These are phyloP conservation scores for Stipa capillata DNA, from an alignment of 176 grass and related monocot species.

Conservation along the genomic window DNA sequence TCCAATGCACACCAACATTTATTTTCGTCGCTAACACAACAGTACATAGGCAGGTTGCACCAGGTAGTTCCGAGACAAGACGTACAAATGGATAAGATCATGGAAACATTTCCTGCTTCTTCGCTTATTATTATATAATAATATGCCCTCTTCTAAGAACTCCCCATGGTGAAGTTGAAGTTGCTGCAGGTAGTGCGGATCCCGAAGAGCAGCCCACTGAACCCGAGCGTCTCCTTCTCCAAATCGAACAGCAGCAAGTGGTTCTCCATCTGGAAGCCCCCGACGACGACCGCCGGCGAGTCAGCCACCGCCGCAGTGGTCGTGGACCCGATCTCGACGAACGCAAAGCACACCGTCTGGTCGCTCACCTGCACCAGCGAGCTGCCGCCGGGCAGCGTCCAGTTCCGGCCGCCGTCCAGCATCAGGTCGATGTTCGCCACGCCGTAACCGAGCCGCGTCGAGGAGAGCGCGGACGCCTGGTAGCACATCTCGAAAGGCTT, in stretches of 20 bases:
- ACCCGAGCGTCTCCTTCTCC: slow-evolving; percentile 13
- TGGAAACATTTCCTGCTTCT: no score
- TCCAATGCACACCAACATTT: no score
- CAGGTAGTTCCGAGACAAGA: no score
- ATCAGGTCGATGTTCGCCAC: slow-evolving; percentile 5
- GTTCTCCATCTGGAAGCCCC: slow-evolving; percentile 18
- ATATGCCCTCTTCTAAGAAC: no score
- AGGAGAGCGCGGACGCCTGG: not conserved
- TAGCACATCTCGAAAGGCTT: slow-evolving; percentile 1
- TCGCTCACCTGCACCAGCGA: not conserved
- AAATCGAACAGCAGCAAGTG: slow-evolving; percentile 26
- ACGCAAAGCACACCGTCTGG: not conserved
- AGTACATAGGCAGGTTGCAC: no score
- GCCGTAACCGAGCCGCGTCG: not conserved
- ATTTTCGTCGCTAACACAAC: no score
- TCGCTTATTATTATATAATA: no score
- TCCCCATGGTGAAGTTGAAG: slow-evolving; percentile 28
- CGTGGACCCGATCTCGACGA: not conserved
- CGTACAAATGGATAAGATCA: no score
- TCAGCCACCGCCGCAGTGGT: not conserved
- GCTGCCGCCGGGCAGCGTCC: not conserved
- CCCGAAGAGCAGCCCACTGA: not conserved
- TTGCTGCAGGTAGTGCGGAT: not conserved
- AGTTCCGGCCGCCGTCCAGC: not conserved
- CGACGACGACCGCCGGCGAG: slow-evolving; percentile 28